Percentiles rank a stretch among this genome's conserved stretches.
phyloP scores from a whole-genome alignment of 2,329 filamentous ascomycete species.

The Fusarium oligoseptatum region DNA sequence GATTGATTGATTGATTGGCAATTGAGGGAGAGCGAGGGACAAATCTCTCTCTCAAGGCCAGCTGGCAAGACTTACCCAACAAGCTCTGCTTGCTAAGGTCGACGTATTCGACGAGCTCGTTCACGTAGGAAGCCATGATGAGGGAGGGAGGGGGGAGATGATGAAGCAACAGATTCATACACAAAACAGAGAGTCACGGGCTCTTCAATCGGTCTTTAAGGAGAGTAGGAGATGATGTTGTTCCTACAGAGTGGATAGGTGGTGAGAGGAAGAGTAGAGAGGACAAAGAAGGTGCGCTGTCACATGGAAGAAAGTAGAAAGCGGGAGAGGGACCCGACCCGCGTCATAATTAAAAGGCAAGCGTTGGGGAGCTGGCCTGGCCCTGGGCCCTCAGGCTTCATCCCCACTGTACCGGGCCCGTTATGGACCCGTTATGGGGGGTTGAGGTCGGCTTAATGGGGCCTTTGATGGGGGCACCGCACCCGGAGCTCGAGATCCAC shows the following conservation, averaged over 20 bases:
- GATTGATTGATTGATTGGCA: neutral
- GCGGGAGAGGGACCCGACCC: conserved; percentile 16
- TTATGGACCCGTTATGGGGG: conserved; percentile 1
- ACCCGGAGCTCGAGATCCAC: conserved; percentile 19
- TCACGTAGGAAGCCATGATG: conserved; percentile 57
- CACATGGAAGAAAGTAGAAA: conserved; percentile 42
- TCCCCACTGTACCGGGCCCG: conserved; percentile 1
- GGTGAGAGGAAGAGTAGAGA: conserved; percentile 7
- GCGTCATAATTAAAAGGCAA: conserved; percentile 30
- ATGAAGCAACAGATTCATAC: conserved; percentile 33
- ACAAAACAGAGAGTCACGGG: conserved; percentile 21
- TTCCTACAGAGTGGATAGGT: conserved; percentile 3
- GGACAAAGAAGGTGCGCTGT: conserved; percentile 14
- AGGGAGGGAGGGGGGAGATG: conserved; percentile 9
- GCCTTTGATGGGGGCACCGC: neutral
- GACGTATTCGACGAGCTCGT: conserved; percentile 71
- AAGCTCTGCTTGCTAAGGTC: conserved; percentile 77
- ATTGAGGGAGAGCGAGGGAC: conserved; percentile 1
- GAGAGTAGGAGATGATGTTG: neutral
- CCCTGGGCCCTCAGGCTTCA: neutral
- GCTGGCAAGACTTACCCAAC: conserved; percentile 65
- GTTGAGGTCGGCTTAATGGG: neutral
- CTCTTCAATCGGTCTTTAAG: neutral
- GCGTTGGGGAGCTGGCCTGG: neutral
- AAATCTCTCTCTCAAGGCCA: conserved; percentile 1